Percentiles rank a stretch among this genome's conserved stretches.
These are phyloP conservation scores for Inga oerstediana DNA, from an alignment of 306 rosid genomes.

Conservation along the genomic window DNA sequence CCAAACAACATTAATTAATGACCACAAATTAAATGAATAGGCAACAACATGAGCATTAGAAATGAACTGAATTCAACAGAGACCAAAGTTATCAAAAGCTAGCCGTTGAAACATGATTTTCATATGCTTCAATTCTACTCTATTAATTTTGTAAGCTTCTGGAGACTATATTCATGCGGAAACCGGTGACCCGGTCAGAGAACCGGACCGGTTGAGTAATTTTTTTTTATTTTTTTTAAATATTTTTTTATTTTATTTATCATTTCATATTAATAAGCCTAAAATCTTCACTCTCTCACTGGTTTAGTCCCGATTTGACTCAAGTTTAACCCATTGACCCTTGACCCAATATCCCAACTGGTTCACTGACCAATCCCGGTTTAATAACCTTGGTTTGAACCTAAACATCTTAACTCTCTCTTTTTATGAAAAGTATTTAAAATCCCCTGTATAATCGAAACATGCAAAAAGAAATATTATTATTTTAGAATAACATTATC, in stretches of 20 bases:
- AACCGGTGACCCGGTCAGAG: too few relatives aligned
- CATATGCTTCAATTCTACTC: neutral
- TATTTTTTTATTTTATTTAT: too few relatives aligned
- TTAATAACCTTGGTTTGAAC: neutral
- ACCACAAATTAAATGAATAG: neutral
- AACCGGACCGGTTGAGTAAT: too few relatives aligned
- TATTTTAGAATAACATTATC: too few relatives aligned
- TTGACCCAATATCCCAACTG: too few relatives aligned
- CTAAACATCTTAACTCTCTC: neutral
- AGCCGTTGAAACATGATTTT: constrained; percentile 17
- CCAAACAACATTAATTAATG: neutral
- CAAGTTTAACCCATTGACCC: too few relatives aligned
- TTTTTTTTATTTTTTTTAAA: too few relatives aligned
- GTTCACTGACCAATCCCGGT: too few relatives aligned
- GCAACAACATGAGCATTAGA: neutral
- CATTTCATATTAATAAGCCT: too few relatives aligned
- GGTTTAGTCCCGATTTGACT: too few relatives aligned
- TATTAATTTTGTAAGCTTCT: neutral
- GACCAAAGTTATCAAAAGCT: neutral
- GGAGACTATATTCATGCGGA: neutral
- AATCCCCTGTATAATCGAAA: neutral
- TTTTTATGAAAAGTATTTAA: neutral
- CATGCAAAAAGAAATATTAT: neutral
- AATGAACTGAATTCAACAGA: neutral
- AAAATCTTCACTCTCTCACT: too few relatives aligned